Conservation (phyloP, 176 grass and related monocot genomes). For the Carex parvula region DNA sequence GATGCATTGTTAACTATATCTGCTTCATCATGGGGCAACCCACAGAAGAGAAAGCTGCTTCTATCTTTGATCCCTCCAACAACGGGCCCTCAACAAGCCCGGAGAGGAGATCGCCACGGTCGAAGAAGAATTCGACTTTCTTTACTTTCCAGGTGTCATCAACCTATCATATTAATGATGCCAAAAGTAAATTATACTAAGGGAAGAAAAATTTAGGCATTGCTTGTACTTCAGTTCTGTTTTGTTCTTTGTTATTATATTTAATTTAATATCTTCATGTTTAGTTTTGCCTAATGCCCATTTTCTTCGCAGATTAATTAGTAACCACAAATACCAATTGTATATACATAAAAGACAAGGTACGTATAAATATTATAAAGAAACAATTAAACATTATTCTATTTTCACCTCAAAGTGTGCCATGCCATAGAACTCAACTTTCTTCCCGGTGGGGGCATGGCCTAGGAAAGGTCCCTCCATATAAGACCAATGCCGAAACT, state of each 20-base stretch:
- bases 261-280: not conserved
- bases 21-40: conserved; percentile 18
- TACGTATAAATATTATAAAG: not conserved
- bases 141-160: conserved; percentile 7
- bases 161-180: not conserved
- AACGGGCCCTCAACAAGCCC: not conserved
- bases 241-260: not conserved
- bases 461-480: conserved; percentile 42
- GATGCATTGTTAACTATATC: not conserved
- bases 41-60: not conserved
- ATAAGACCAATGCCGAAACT: conserved; percentile 42
- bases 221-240: not conserved
- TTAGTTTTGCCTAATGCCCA: not conserved
- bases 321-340: not conserved
- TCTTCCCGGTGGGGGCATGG: conserved; percentile 30
- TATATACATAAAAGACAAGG: not conserved
- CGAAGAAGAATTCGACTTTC: conserved; percentile 5
- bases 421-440: conserved; percentile 39
- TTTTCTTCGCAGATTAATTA: not conserved
- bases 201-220: not conserved
- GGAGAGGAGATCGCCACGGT: conserved; percentile 1
- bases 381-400: not conserved
- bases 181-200: not conserved
- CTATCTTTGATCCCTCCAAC: not conserved
- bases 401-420: conserved; percentile 29